Percentiles rank a stretch among this genome's conserved stretches.
Conservation (phyloP, 2,329 filamentous ascomycete genomes). For the Fusarium continuum region DNA sequence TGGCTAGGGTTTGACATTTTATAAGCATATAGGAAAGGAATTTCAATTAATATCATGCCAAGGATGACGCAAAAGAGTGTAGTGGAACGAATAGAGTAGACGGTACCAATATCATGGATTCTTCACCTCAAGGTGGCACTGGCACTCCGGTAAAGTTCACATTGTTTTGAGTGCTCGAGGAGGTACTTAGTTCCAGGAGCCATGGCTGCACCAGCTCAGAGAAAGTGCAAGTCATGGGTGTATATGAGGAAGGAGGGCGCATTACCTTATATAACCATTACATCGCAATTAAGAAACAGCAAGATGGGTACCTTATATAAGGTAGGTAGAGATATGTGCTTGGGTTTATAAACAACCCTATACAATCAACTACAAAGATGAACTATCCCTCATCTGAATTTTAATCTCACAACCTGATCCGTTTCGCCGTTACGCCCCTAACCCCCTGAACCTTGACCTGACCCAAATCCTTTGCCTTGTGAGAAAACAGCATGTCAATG, state of each 20-base stretch:
- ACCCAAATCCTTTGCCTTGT: constrained; percentile 34
- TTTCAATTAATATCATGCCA: neutral
- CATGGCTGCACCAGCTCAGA: neutral
- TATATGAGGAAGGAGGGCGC: neutral
- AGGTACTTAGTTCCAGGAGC: too few species aligned
- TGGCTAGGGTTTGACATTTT: constrained; percentile 19
- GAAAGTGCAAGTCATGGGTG: constrained; percentile 8
- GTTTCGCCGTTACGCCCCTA: constrained; percentile 40
- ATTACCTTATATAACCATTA: too few species aligned
- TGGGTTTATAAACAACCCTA: constrained; percentile 11
- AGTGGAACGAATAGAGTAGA: neutral
- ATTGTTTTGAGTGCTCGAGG: too few species aligned
- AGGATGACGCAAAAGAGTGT: constrained; percentile 10
- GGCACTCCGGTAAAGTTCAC: too few species aligned
- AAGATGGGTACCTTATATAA: too few species aligned
- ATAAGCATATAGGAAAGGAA: neutral
- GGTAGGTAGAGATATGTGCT: neutral
- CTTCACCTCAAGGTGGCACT: neutral
- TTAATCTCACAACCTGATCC: constrained; percentile 39
- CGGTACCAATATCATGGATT: neutral
- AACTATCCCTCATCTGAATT: constrained; percentile 34
- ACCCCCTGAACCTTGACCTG: constrained; percentile 22
- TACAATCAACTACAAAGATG: constrained; percentile 25
- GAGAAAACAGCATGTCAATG: constrained; percentile 21
- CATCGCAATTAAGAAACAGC: neutral